Percentiles rank a stretch among this genome's conserved stretches.
Conservation (phyloP, 139 green algal species). For the Coelastrella sp. region DNA sequence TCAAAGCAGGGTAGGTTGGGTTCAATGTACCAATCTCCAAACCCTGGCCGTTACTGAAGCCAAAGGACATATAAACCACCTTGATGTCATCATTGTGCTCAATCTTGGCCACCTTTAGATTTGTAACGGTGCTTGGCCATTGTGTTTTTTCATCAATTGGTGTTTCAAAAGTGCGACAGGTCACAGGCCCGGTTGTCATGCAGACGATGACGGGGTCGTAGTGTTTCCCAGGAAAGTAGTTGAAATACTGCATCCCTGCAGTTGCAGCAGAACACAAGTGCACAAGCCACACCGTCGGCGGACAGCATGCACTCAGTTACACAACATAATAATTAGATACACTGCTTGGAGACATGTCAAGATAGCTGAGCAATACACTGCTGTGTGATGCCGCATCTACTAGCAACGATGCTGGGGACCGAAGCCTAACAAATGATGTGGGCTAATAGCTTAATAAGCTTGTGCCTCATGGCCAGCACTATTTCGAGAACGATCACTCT, state of each 20-base stretch:
- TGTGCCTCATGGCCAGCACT: no score
- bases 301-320: neutral
- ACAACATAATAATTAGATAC: no score
- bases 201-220: constrained; percentile 22
- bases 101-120: constrained; percentile 10
- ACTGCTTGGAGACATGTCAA: neutral
- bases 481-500: no score
- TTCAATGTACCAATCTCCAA: constrained; percentile 2
- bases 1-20: constrained; percentile 1
- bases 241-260: constrained; percentile 26
- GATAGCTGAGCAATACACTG: neutral
- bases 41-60: neutral
- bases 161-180: constrained; percentile 10
- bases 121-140: neutral
- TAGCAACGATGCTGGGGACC: neutral
- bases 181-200: neutral
- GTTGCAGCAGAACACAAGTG: neutral
- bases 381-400: neutral
- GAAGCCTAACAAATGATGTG: neutral
- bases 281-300: neutral
- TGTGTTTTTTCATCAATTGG: constrained; percentile 1
- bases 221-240: neutral
- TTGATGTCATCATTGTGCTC: constrained; percentile 2
- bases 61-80: constrained; percentile 10
- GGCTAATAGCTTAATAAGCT: no score